These are phyloP conservation scores for Chrysosporium queenslandicum DNA, from an alignment of 2,329 filamentous ascomycete species.

Conservation along the genomic window DNA sequence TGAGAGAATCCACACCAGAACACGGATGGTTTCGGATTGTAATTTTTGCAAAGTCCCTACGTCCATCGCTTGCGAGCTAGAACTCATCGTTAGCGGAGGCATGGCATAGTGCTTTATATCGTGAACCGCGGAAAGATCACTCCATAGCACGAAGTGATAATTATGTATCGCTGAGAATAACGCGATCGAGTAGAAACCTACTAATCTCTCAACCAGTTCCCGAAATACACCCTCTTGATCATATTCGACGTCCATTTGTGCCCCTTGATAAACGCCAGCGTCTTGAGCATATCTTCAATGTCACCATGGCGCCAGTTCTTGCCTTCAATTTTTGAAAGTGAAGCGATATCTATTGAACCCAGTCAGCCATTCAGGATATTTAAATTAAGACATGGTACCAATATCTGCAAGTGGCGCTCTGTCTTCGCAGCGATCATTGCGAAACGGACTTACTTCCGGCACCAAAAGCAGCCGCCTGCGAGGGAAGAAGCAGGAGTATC, in stretches of 20 bases:
- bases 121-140: too few species aligned
- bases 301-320: conserved; percentile 51
- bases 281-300: conserved; percentile 73
- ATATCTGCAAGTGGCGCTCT: too few species aligned
- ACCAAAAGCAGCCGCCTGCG: conserved; percentile 13
- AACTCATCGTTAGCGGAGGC: background rate
- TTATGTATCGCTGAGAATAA: too few species aligned
- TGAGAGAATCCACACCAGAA: conserved; percentile 71
- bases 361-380: background rate
- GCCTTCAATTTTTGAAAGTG: conserved; percentile 42
- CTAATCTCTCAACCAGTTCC: conserved; percentile 80
- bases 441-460: conserved; percentile 14
- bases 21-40: conserved; percentile 65
- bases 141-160: background rate
- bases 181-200: conserved; percentile 20
- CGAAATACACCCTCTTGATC: conserved; percentile 70
- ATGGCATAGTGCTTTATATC: too few species aligned
- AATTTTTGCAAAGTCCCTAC: conserved; percentile 70
- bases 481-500: conserved; percentile 12
- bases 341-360: conserved; percentile 38
- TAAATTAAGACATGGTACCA: too few species aligned
- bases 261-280: conserved; percentile 63
- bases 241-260: conserved; percentile 78
- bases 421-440: too few species aligned
- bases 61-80: conserved; percentile 63